Evolutionary conservation across 2,329 filamentous ascomycete species (phyloP).

Genomic region (Curvularia sp.): DNA sequence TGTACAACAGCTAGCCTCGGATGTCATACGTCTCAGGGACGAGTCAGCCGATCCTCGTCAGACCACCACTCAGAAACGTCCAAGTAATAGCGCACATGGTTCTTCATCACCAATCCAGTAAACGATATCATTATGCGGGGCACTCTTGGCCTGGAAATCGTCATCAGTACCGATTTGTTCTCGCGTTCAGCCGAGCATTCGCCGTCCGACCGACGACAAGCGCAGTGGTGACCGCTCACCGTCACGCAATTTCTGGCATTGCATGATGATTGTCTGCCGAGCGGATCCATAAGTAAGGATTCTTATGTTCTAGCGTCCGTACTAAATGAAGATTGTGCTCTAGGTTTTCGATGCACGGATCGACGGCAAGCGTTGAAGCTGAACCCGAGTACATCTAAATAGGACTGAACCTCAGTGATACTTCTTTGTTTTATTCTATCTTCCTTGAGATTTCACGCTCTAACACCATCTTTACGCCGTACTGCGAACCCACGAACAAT

Average conservation of each 20-base stretch:
- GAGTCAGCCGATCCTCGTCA: constrained; percentile 28
- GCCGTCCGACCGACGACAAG: constrained; percentile 34
- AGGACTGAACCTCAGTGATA: background rate
- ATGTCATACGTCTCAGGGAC: constrained; percentile 15
- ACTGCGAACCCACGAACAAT: background rate
- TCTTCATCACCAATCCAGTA: constrained; percentile 26
- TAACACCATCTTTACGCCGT: too few species aligned
- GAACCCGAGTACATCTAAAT: constrained; percentile 2
- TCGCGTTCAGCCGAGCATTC: constrained; percentile 22
- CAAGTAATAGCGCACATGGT: constrained; percentile 10
- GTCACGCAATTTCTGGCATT: constrained; percentile 8
- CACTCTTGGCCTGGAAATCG: constrained; percentile 12
- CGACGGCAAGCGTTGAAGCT: background rate
- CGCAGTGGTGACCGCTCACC: constrained; percentile 18
- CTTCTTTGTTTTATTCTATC: background rate
- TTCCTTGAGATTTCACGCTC: background rate
- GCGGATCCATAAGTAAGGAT: background rate
- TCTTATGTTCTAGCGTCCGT: background rate
- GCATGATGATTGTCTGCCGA: constrained; percentile 5
- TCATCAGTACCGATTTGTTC: constrained; percentile 7
- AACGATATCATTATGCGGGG: constrained; percentile 22
- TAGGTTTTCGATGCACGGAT: constrained; percentile 1
- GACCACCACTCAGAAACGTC: constrained; percentile 12
- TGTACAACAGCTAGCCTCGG: constrained; percentile 13
- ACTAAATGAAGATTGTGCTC: constrained; percentile 6